These are phyloP conservation scores for Botrytis fabae DNA, from an alignment of 2,329 filamentous ascomycete species.

Conservation along the genomic window DNA sequence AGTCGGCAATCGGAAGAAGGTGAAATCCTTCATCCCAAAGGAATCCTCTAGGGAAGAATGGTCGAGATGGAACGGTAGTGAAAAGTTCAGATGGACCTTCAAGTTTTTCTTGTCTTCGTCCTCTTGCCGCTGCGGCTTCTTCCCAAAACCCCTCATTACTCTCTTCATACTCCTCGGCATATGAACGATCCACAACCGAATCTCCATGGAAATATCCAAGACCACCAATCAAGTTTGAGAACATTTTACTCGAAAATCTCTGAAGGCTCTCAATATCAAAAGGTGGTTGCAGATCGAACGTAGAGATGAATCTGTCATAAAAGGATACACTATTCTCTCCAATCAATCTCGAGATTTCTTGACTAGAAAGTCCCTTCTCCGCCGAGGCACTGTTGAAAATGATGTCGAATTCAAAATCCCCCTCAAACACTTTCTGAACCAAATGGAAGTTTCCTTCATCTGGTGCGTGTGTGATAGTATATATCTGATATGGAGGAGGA, in stretches of 20 bases:
- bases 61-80: conserved; percentile 85
- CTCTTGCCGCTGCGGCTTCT: conserved; percentile 78
- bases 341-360: conserved; percentile 71
- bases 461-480: conserved; percentile 71
- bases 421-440: conserved; percentile 88
- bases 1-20: conserved; percentile 84
- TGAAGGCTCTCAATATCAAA: conserved; percentile 73
- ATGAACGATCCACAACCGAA: conserved; percentile 84
- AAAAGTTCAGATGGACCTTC: conserved; percentile 89
- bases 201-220: conserved; percentile 95
- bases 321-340: conserved; percentile 67
- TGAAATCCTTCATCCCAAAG: conserved; percentile 99
- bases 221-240: conserved; percentile 91
- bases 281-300: conserved; percentile 73
- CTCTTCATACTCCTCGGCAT: conserved; percentile 91
- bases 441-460: conserved; percentile 78
- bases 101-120: conserved; percentile 63
- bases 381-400: conserved; percentile 81
- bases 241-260: conserved; percentile 82
- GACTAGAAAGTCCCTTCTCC: conserved; percentile 52
- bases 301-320: conserved; percentile 68
- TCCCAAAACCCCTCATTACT: conserved; percentile 96
- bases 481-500: conserved; percentile 82
- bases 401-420: conserved; percentile 89
- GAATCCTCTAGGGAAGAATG: conserved; percentile 96